phyloP scores from a whole-genome alignment of 345 rosid species.

The Nephelium lappaceum region DNA sequence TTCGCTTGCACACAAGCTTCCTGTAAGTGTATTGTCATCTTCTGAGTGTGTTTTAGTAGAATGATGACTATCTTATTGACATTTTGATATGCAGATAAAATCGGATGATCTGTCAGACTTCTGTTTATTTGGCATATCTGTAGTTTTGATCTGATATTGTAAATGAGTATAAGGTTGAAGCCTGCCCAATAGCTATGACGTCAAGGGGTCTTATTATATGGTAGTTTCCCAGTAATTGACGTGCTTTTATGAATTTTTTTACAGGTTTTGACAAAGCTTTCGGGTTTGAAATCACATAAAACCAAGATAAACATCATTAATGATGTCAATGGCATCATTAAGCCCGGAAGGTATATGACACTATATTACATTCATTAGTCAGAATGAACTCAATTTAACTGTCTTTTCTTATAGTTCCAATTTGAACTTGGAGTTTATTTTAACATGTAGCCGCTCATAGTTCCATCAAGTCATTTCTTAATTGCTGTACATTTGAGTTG shows the following conservation, averaged over 20 bases:
- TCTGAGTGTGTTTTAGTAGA: too few species aligned
- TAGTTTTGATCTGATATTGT: too few species aligned
- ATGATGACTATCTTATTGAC: too few species aligned
- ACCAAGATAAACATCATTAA: slow-evolving; percentile 60
- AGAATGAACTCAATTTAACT: not conserved
- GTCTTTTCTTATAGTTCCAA: not conserved
- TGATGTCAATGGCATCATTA: slow-evolving; percentile 55
- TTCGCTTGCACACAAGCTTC: slow-evolving; percentile 39
- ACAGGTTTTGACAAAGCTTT: slow-evolving; percentile 46
- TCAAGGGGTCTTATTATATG: too few species aligned
- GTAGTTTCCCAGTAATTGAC: not conserved
- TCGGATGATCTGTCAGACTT: too few species aligned
- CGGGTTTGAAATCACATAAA: slow-evolving; percentile 39
- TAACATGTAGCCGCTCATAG: not conserved
- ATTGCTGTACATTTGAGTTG: not conserved
- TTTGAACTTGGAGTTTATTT: too few species aligned
- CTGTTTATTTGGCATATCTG: too few species aligned
- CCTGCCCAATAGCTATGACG: too few species aligned
- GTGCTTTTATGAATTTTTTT: not conserved
- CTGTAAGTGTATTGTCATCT: slow-evolving; percentile 42
- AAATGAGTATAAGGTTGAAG: not conserved
- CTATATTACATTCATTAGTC: not conserved
- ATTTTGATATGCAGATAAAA: too few species aligned
- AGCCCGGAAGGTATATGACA: slow-evolving; percentile 61
- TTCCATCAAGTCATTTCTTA: not conserved